These are phyloP conservation scores for Boletus reticulatus DNA, from an alignment of 768 basidiomycete species.

Conservation along the genomic window DNA sequence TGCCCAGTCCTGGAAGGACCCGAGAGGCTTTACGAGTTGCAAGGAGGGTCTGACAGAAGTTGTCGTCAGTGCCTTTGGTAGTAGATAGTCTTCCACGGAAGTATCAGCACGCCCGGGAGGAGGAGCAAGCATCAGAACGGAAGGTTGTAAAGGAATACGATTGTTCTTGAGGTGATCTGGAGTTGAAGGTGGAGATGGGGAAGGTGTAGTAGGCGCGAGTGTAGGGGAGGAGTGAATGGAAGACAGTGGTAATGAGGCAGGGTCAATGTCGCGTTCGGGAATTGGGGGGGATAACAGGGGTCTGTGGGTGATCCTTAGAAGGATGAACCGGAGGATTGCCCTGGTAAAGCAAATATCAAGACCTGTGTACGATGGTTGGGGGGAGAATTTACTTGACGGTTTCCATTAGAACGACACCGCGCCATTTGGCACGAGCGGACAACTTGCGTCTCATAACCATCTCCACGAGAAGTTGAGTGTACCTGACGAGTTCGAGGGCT, in stretches of 20 bases:
- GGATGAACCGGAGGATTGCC: conserved; percentile 66
- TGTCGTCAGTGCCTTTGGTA: conserved; percentile 78
- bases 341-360: conserved; percentile 39
- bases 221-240: conserved; percentile 59
- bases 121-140: conserved; percentile 52
- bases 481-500: conserved; percentile 71
- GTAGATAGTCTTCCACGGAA: conserved; percentile 74
- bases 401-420: conserved; percentile 75
- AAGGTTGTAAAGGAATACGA: conserved; percentile 60
- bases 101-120: conserved; percentile 50
- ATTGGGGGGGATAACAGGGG: conserved; percentile 77
- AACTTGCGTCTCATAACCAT: conserved; percentile 80
- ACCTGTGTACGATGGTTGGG: neutral
- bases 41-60: conserved; percentile 70
- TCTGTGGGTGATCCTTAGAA: conserved; percentile 73
- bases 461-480: conserved; percentile 82
- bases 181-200: conserved; percentile 55
- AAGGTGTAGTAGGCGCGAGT: conserved; percentile 55
- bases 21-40: conserved; percentile 59
- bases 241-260: conserved; percentile 56
- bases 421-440: conserved; percentile 66
- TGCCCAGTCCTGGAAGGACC: conserved; percentile 69
- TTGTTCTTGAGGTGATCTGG: conserved; percentile 85
- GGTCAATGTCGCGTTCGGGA: conserved; percentile 87
- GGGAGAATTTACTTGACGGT: conserved; percentile 66